phyloP scores from a whole-genome alignment of 176 grass and related monocot species.

The Ensete glaucum region DNA sequence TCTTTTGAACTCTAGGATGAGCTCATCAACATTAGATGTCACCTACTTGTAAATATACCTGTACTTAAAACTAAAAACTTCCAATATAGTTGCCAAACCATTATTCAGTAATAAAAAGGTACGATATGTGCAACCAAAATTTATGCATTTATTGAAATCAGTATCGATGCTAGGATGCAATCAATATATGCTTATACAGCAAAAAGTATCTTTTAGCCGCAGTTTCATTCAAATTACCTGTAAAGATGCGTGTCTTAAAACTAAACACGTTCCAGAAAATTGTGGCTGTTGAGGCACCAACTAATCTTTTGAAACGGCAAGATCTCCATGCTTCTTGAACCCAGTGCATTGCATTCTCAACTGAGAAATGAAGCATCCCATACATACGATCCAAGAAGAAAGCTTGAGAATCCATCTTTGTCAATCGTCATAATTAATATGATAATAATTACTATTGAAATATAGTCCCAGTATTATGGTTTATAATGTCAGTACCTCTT shows the following conservation, averaged over 20 bases:
- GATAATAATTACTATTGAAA: background rate
- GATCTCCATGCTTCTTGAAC: slow-evolving; percentile 54
- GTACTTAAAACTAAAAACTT: too few relatives aligned
- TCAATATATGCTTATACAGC: background rate
- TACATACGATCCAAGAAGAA: background rate
- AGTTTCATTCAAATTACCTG: slow-evolving; percentile 41
- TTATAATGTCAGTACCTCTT: slow-evolving; percentile 32
- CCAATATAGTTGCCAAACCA: too few relatives aligned
- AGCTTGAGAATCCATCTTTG: background rate
- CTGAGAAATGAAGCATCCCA: slow-evolving; percentile 23
- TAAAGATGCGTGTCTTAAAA: slow-evolving; percentile 57
- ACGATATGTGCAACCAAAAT: too few relatives aligned
- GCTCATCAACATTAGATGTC: too few relatives aligned
- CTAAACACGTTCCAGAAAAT: slow-evolving; percentile 86
- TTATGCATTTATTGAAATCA: background rate
- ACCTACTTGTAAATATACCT: too few relatives aligned
- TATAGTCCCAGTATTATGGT: background rate
- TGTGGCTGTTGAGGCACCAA: slow-evolving; percentile 40
- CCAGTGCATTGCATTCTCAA: slow-evolving; percentile 32
- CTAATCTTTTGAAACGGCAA: slow-evolving; percentile 71
- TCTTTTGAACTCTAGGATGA: too few relatives aligned
- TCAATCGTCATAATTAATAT: background rate
- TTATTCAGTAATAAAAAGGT: too few relatives aligned
- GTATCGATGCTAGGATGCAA: background rate
- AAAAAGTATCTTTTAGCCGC: background rate